Conservation (phyloP, 306 rosid species). For the Lathyrus aphaca region DNA sequence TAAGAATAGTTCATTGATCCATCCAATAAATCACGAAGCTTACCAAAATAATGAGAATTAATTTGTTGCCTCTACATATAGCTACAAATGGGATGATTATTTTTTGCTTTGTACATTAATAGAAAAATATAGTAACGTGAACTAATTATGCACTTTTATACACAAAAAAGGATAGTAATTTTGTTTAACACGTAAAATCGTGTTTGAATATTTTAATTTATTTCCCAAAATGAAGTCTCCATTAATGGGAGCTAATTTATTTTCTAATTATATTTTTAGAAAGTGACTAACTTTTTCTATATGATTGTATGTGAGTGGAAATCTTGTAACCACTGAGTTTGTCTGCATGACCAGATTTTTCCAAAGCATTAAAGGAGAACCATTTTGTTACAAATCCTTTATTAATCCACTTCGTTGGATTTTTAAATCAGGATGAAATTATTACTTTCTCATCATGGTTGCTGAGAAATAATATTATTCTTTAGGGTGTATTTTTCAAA, state of each 20-base stretch:
- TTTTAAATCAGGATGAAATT: background rate
- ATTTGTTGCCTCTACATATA: conserved; percentile 8
- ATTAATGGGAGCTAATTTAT: background rate
- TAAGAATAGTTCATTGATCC: background rate
- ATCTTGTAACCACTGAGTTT: background rate
- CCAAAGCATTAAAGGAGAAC: background rate
- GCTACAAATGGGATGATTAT: background rate
- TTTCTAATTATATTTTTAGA: background rate
- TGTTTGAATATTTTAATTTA: background rate
- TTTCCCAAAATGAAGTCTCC: conserved; percentile 13
- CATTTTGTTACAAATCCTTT: background rate
- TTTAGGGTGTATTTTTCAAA: background rate
- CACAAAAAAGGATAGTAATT: background rate
- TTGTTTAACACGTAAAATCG: background rate
- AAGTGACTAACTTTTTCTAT: background rate
- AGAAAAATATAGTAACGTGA: background rate
- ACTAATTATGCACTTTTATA: conserved; percentile 4
- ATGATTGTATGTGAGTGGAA: background rate
- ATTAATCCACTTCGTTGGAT: background rate
- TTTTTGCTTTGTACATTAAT: conserved; percentile 33
- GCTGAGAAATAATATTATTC: background rate
- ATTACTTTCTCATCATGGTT: background rate
- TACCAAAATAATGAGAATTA: background rate
- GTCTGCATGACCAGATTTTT: background rate
- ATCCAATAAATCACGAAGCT: background rate